Percentiles rank a stretch among this genome's conserved stretches.
Evolutionary conservation across 805 yeast genomes (phyloP).

Genomic region (Wickerhamiella occidentalis): DNA sequence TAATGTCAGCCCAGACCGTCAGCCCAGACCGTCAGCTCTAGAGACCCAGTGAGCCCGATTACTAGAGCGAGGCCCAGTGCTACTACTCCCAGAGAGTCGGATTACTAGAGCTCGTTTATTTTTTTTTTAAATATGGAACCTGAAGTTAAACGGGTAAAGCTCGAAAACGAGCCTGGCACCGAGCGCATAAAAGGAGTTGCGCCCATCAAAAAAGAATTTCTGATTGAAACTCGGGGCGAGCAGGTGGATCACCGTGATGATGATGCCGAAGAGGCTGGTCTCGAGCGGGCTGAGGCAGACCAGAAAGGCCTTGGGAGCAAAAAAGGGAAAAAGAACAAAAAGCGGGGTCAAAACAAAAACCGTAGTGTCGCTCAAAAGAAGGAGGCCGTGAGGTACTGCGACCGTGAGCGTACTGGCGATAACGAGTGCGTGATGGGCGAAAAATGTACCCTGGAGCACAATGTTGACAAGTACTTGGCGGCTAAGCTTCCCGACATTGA

Average conservation of each 20-base stretch:
- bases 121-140: too few species aligned
- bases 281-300: slow-evolving; percentile 18
- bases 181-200: slow-evolving; percentile 23
- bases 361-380: slow-evolving; percentile 19
- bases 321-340: slow-evolving; percentile 16
- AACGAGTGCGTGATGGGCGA: slow-evolving; percentile 45
- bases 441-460: slow-evolving; percentile 67
- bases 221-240: background rate
- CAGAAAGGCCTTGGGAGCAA: slow-evolving; percentile 4
- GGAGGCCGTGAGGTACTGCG: slow-evolving; percentile 20
- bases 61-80: too few species aligned
- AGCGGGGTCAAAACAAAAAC: slow-evolving; percentile 23
- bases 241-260: slow-evolving; percentile 7
- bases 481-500: slow-evolving; percentile 60
- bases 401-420: slow-evolving; percentile 13
- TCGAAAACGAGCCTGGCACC: background rate
- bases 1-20: too few species aligned
- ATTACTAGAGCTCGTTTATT: too few species aligned
- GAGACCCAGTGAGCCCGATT: too few species aligned
- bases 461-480: slow-evolving; percentile 48
- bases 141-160: background rate
- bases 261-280: slow-evolving; percentile 16
- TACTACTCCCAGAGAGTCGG: too few species aligned
- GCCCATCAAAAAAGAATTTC: slow-evolving; percentile 16
- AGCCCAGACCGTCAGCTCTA: too few species aligned